These are phyloP conservation scores for Lepraria neglecta DNA, from an alignment of 495 filamentous ascomycete genomes.

Conservation along the genomic window DNA sequence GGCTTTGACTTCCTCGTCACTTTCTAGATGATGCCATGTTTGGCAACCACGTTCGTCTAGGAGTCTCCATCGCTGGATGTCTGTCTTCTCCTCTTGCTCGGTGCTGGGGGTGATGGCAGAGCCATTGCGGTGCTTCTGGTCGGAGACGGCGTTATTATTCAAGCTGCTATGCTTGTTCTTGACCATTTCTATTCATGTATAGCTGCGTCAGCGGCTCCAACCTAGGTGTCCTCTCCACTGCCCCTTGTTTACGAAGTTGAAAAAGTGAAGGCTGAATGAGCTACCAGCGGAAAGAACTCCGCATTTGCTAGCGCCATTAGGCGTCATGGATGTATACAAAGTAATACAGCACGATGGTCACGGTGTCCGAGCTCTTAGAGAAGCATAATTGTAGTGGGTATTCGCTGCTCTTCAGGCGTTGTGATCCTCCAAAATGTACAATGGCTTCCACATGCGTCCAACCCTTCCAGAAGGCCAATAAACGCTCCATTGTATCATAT, in stretches of 20 bases:
- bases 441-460: neutral
- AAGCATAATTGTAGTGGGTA: too few species aligned
- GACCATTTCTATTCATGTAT: neutral
- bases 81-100: slow-evolving; percentile 46
- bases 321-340: too few species aligned
- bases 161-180: slow-evolving; percentile 5
- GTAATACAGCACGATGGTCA: too few species aligned
- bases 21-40: slow-evolving; percentile 87
- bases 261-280: neutral
- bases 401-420: too few species aligned
- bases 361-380: too few species aligned
- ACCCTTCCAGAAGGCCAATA: slow-evolving; percentile 13
- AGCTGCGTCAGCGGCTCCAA: neutral
- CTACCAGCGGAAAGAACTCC: slow-evolving; percentile 7
- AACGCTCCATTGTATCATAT: slow-evolving; percentile 15
- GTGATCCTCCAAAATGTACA: neutral
- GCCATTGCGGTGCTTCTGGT: slow-evolving; percentile 5
- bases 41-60: slow-evolving; percentile 75
- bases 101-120: neutral
- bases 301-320: slow-evolving; percentile 1
- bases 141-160: slow-evolving; percentile 17
- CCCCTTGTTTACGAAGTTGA: neutral
- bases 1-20: slow-evolving; percentile 61
- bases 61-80: slow-evolving; percentile 77
- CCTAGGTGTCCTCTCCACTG: neutral